phyloP scores from a whole-genome alignment of 768 basidiomycete genomes.

The Ramaria rubella region DNA sequence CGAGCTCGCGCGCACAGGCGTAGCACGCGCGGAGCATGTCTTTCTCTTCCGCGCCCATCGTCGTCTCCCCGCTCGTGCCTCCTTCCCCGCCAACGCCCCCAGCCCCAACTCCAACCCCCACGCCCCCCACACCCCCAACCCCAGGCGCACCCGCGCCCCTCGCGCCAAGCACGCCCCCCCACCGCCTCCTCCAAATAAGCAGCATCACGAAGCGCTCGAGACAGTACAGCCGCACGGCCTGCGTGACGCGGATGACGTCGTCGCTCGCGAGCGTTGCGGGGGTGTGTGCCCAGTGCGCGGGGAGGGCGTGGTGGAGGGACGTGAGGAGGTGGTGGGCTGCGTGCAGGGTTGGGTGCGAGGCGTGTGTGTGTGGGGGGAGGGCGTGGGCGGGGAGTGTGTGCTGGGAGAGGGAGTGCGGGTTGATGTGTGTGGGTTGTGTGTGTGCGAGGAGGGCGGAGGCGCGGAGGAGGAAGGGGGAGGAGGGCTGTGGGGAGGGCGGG shows the following conservation, averaged over 20 bases:
- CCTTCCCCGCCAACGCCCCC: constrained; percentile 8
- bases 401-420: not conserved
- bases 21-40: constrained; percentile 76
- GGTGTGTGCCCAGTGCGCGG: constrained; percentile 73
- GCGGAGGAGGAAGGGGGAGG: constrained; percentile 72
- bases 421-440: not conserved
- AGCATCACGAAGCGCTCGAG: constrained; percentile 82
- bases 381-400: not conserved
- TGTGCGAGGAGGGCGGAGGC: constrained; percentile 38
- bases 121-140: not conserved
- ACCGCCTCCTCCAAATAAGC: constrained; percentile 84
- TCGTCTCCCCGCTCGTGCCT: constrained; percentile 42
- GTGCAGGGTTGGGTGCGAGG: too few species aligned
- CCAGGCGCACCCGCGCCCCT: too few species aligned
- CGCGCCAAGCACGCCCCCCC: constrained; percentile 46
- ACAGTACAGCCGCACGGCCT: constrained; percentile 81
- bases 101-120: too few species aligned
- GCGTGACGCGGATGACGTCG: constrained; percentile 85
- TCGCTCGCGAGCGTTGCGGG: constrained; percentile 75
- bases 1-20: constrained; percentile 71
- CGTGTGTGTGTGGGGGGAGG: too few species aligned
- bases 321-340: constrained; percentile 79
- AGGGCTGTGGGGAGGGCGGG: constrained; percentile 34
- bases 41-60: constrained; percentile 61
- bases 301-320: constrained; percentile 66